Conservation (phyloP, 495 filamentous ascomycete species). For the Echria macrotheca region DNA sequence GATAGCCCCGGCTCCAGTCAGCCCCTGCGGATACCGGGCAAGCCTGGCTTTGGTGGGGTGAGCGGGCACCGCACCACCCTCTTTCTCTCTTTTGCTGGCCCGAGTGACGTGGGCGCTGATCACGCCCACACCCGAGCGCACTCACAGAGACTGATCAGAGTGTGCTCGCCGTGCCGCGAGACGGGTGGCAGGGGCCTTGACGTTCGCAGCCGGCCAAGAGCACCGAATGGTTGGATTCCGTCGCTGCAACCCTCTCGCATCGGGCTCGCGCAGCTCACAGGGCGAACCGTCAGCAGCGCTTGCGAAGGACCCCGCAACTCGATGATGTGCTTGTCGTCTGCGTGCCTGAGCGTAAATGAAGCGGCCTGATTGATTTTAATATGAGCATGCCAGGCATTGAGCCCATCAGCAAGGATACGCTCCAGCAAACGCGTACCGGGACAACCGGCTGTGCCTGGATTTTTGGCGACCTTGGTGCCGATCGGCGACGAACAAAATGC, state of each 20-base stretch:
- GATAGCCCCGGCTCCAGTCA: slow-evolving; percentile 1
- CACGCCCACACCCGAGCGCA: slow-evolving; percentile 18
- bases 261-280: not conserved
- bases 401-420: not conserved
- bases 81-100: too few species aligned
- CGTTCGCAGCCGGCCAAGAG: too few species aligned
- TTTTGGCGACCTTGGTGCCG: not conserved
- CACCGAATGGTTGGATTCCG: not conserved
- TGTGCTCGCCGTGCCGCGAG: not conserved
- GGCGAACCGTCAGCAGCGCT: slow-evolving; percentile 3
- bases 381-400: not conserved
- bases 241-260: slow-evolving; percentile 5
- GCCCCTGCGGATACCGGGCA: not conserved
- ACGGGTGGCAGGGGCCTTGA: not conserved
- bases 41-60: slow-evolving; percentile 1
- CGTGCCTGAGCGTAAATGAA: slow-evolving; percentile 7
- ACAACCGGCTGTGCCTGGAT: not conserved
- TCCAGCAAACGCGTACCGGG: not conserved
- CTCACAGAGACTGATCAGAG: slow-evolving; percentile 10
- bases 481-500: too few species aligned
- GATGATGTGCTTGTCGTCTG: slow-evolving; percentile 1
- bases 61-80: not conserved
- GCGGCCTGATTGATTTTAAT: slow-evolving; percentile 6
- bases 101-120: slow-evolving; percentile 13
- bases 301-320: slow-evolving; percentile 7